These are phyloP conservation scores for Fragilaria radians DNA, from an alignment of 108 stramenopile species.

Conservation along the genomic window DNA sequence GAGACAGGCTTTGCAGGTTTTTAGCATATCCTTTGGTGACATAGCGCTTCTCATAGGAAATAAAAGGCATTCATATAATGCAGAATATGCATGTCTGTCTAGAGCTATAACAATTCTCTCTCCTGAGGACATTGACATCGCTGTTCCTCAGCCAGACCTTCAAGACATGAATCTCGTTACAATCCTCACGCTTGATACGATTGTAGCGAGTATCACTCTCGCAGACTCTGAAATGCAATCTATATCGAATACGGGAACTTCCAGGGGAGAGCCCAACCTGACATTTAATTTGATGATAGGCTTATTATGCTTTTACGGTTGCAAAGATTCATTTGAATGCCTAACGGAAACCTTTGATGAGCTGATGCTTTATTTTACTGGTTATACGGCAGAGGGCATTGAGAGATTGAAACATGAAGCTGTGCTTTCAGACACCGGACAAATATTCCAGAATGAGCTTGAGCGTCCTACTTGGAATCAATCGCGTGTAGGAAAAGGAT, in stretches of 20 bases:
- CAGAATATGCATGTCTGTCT: conserved; percentile 49
- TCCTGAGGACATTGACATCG: background rate
- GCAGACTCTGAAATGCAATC: background rate
- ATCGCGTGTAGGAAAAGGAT: background rate
- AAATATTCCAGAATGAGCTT: background rate
- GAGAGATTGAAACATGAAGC: background rate
- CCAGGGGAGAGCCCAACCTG: conserved; percentile 41
- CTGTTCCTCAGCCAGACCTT: conserved; percentile 35
- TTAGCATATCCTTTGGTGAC: conserved; percentile 56
- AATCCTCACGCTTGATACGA: conserved; percentile 48
- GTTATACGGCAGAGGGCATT: conserved; percentile 39
- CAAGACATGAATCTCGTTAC: conserved; percentile 51
- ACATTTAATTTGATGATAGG: conserved; percentile 45
- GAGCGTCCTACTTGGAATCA: background rate
- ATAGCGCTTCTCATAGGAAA: conserved; percentile 42
- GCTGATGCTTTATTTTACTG: conserved; percentile 40
- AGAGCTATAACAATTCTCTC: conserved; percentile 15
- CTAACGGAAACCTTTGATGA: conserved; percentile 58
- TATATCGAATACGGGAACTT: background rate
- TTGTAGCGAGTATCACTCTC: background rate
- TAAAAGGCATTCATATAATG: conserved; percentile 33
- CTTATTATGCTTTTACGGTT: conserved; percentile 37
- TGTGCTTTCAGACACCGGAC: background rate
- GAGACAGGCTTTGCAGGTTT: conserved; percentile 33
- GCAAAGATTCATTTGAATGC: conserved; percentile 77